phyloP scores from a whole-genome alignment of 2,329 filamentous ascomycete species.

The Lanzia echinophila region DNA sequence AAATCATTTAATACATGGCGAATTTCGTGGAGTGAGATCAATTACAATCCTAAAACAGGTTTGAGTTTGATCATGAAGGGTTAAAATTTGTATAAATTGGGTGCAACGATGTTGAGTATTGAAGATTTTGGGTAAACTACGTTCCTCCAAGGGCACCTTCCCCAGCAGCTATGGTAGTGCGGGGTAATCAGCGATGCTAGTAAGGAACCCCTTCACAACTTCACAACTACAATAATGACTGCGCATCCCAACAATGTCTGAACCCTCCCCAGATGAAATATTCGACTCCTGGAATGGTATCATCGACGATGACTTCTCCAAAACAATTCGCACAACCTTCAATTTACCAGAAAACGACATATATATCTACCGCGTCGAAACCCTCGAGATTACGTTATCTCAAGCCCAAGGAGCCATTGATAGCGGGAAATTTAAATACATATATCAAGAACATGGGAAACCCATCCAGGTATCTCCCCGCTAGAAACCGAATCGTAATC shows the following conservation, averaged over 20 bases:
- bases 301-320: conserved; percentile 17
- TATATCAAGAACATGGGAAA: conserved; percentile 21
- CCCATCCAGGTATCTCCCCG: conserved; percentile 12
- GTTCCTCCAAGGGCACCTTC: no score
- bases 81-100: no score
- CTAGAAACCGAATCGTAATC: not conserved
- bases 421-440: conserved; percentile 17
- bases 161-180: no score
- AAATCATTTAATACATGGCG: no score
- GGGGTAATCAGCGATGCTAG: no score
- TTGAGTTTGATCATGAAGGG: no score
- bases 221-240: no score
- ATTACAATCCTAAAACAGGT: no score
- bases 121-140: no score
- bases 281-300: conserved; percentile 20
- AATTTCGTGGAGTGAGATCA: no score
- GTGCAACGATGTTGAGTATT: no score
- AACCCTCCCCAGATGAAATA: conserved; percentile 17
- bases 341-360: conserved; percentile 16
- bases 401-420: conserved; percentile 17
- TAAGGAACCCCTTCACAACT: no score
- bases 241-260: not conserved
- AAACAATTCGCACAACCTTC: conserved; percentile 20
- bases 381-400: conserved; percentile 22
- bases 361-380: conserved; percentile 24